Percentiles rank a stretch among this genome's conserved stretches.
Conservation (phyloP, 116 monocot species). For the Papilionanthe hybrid region DNA sequence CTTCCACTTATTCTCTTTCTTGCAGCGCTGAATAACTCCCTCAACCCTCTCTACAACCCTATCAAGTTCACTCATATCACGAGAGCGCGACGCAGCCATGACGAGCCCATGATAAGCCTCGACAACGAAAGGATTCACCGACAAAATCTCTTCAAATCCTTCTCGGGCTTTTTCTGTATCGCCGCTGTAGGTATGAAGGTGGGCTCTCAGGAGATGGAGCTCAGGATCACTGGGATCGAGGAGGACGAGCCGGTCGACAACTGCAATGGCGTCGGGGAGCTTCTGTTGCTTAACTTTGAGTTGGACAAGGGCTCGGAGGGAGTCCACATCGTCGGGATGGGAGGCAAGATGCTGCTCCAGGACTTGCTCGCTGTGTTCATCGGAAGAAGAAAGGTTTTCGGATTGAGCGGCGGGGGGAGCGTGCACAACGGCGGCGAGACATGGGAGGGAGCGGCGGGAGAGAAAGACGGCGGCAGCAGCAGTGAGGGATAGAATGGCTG, state of each 20-base stretch:
- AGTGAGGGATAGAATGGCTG: background rate
- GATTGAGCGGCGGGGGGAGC: slow-evolving; percentile 8
- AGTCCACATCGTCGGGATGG: background rate
- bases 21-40: slow-evolving; percentile 32
- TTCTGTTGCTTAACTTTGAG: slow-evolving; percentile 5
- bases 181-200: slow-evolving; percentile 7
- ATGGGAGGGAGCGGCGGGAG: slow-evolving; percentile 3
- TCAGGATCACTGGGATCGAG: slow-evolving; percentile 12
- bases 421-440: slow-evolving; percentile 1
- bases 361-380: background rate
- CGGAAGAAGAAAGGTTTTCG: background rate
- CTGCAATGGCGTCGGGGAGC: slow-evolving; percentile 8
- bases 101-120: slow-evolving; percentile 51
- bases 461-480: slow-evolving; percentile 9
- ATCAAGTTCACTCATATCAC: slow-evolving; percentile 11
- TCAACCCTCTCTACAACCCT: slow-evolving; percentile 29
- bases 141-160: slow-evolving; percentile 18
- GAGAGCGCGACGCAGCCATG: slow-evolving; percentile 16
- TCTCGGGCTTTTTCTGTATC: background rate
- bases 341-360: slow-evolving; percentile 4
- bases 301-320: slow-evolving; percentile 7
- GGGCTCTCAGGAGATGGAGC: slow-evolving; percentile 6
- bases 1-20: slow-evolving; percentile 27
- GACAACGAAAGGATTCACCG: slow-evolving; percentile 26
- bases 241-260: slow-evolving; percentile 5